Conservation (phyloP, 108 stramenopile genomes). For the Schizochytrium sp. region DNA sequence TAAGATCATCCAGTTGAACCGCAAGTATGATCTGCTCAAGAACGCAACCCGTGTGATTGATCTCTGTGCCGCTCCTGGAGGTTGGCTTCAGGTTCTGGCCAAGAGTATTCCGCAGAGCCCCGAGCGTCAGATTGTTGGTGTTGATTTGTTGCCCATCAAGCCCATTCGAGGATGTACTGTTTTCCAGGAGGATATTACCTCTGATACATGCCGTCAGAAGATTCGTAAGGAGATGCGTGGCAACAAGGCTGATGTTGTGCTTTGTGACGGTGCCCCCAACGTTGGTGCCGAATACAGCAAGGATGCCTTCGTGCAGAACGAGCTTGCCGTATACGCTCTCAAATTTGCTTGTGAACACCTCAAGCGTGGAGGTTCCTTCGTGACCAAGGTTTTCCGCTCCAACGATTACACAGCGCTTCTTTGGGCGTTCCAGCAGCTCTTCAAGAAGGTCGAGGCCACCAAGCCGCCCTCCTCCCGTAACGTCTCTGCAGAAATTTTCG, state of each 20-base stretch:
- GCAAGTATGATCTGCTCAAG: conserved; percentile 88
- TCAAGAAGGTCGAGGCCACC: conserved; percentile 86
- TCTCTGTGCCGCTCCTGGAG: conserved; percentile 99
- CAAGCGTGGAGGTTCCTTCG: conserved; percentile 85
- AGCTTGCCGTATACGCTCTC: conserved; percentile 93
- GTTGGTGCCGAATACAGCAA: conserved; percentile 94
- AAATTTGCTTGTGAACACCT: conserved; percentile 95
- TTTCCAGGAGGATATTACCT: conserved; percentile 96
- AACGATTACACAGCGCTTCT: conserved; percentile 93
- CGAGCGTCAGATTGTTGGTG: conserved; percentile 84
- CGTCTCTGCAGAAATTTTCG: conserved; percentile 98
- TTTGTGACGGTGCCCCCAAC: conserved; percentile 99
- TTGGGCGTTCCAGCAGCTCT: conserved; percentile 97
- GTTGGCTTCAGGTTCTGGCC: conserved; percentile 96
- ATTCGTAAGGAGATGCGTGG: conserved; percentile 82
- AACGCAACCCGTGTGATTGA: conserved; percentile 87
- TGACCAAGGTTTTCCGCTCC: conserved; percentile 97
- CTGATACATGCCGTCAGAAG: conserved; percentile 89
- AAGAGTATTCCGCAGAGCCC: conserved; percentile 79
- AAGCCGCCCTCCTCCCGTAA: conserved; percentile 92
- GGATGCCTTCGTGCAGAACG: conserved; percentile 98
- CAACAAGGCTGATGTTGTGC: conserved; percentile 88
- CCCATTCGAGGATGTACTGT: conserved; percentile 87
- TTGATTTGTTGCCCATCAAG: conserved; percentile 97
- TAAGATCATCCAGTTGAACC: conserved; percentile 98